These are phyloP conservation scores for Penicillium freii DNA, from an alignment of 2,329 filamentous ascomycete genomes.

Conservation along the genomic window DNA sequence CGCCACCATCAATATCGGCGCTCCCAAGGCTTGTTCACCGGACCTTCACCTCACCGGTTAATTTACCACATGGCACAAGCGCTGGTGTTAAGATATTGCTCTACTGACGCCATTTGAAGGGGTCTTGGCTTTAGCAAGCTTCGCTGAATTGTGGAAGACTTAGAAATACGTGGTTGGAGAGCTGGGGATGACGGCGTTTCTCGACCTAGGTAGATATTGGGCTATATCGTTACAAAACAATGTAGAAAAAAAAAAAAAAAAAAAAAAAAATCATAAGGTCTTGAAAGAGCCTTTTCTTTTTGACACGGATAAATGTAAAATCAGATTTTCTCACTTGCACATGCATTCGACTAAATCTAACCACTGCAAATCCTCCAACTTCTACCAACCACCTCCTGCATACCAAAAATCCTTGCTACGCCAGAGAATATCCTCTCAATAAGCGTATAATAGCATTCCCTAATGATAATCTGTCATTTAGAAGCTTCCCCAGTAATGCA, in stretches of 20 bases:
- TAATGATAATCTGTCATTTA: not conserved
- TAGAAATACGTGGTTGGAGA: not conserved
- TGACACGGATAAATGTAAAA: not conserved
- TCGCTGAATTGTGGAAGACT: not conserved
- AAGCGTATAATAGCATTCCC: not conserved
- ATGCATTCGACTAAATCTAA: not conserved
- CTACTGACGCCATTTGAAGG: not conserved
- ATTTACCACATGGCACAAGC: not conserved
- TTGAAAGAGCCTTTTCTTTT: not conserved
- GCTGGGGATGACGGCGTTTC: not conserved
- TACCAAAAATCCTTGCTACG: not conserved
- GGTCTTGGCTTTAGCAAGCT: not conserved
- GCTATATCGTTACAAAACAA: not conserved
- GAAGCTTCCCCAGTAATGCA: slow-evolving; percentile 34
- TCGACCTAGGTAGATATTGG: not conserved
- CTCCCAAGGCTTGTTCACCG: not conserved
- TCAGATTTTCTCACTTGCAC: not conserved
- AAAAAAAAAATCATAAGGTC: not conserved
- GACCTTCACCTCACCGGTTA: not conserved
- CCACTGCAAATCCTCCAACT: not conserved
- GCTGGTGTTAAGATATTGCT: not conserved
- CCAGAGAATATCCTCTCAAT: not conserved
- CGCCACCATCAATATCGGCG: not conserved
- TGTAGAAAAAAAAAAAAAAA: not conserved
- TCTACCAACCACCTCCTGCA: not conserved